Evolutionary conservation across 257 asterid genomes (phyloP), one percentile per base, ranked within the genome.

Genomic region (Scutellaria baicalensis): DNA sequence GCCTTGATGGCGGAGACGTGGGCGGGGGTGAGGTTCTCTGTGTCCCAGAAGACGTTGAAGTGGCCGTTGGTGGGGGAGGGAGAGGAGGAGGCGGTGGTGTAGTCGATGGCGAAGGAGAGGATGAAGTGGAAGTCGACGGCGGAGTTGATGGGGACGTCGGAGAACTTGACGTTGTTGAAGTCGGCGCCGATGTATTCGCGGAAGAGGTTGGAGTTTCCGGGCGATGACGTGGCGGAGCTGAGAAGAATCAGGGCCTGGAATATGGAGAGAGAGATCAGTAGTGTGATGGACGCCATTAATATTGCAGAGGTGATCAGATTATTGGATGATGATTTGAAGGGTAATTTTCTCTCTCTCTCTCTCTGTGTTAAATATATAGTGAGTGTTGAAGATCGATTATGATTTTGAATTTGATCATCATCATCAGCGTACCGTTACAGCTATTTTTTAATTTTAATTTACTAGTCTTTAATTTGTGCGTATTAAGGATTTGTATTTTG

Each of bases 31-130:
- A 92, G 93, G 17, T 82, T 89, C 6, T 65, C 78, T 0, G 89
- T 75, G 74, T 91, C 97, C 97, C 97, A 91, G 57, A 81, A 89
- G 0, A 89, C 45, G 73, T 83, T 84, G 80, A 91, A 91, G 9
- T 78, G 72, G 23, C 96, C 96, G 16, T 92, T 70, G 8, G 94
- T 82, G 5, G 94, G 91, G 0, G 88, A 65, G 3, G 95, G 79
- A 31, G 87, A 67, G 12, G 92, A 80, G 1, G 86, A 74, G 57
- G 83, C 51, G 0, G 85, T 68, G 0, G 95, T 85, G 84, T 92
- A 92, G 79, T 92, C 96, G 38, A 92, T 87, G 64, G 96, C 87
- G 44, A 92, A 92, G 1, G 98, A 79, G 49, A 92, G 95, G 57
- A 92, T 89, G 91, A 82, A 92, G 81, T 92, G 96, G 75, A 92